Percentiles rank a stretch among this genome's conserved stretches.
phyloP scores from a whole-genome alignment of 2,329 filamentous ascomycete species.

The Rhinocladiella mackenziei region DNA sequence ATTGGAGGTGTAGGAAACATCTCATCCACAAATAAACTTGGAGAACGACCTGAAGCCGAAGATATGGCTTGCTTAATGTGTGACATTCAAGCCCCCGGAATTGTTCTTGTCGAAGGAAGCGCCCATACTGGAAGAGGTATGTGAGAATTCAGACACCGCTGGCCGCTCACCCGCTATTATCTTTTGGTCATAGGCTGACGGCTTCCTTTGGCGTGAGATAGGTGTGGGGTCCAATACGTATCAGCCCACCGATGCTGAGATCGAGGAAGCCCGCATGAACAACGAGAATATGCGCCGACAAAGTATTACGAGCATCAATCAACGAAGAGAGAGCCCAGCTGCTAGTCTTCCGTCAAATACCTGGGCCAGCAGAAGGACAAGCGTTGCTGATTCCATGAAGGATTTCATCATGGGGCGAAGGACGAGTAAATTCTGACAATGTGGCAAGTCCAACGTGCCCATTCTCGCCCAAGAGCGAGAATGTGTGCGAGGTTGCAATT shows the following conservation, averaged over 20 bases:
- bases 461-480: too few species aligned
- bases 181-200: background rate
- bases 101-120: conserved; percentile 35
- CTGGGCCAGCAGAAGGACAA: conserved; percentile 7
- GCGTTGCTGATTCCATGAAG: conserved; percentile 16
- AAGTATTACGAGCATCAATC: conserved; percentile 8
- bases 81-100: conserved; percentile 63
- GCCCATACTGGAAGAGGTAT: conserved; percentile 44
- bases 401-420: conserved; percentile 13
- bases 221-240: conserved; percentile 30
- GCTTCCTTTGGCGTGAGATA: conserved; percentile 6
- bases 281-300: conserved; percentile 26
- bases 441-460: too few species aligned
- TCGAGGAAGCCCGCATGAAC: conserved; percentile 32
- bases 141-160: too few species aligned
- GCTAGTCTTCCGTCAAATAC: conserved; percentile 4
- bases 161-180: too few species aligned
- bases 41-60: conserved; percentile 54
- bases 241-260: conserved; percentile 28
- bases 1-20: conserved; percentile 20
- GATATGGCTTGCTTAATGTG: conserved; percentile 70
- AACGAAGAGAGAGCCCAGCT: conserved; percentile 8
- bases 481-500: too few species aligned
- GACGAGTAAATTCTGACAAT: conserved; percentile 10
- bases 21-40: conserved; percentile 4